A percentile compares a stretch with the other conserved stretches of the same genome.
phyloP scores from a whole-genome alignment of 371 early-diverging fungal genomes.

The Encephalitozoon hellem region DNA sequence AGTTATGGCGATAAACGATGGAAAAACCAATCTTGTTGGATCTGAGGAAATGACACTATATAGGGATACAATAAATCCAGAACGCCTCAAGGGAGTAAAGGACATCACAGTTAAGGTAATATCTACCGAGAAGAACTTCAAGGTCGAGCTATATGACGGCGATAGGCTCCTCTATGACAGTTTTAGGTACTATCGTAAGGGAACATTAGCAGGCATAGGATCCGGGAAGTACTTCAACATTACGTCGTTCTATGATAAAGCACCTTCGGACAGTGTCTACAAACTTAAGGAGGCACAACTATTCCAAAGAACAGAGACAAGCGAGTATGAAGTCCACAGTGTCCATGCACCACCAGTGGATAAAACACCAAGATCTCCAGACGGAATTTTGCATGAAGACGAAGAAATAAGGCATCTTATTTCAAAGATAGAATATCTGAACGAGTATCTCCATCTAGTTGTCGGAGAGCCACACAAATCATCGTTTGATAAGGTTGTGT shows the following conservation, averaged over 20 bases:
- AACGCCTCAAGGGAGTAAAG: constrained; percentile 52
- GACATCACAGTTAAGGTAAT: constrained; percentile 59
- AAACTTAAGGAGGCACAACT: constrained; percentile 40
- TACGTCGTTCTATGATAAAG: constrained; percentile 52
- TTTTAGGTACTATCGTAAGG: constrained; percentile 39
- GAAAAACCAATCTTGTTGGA: constrained; percentile 31
- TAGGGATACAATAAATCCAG: constrained; percentile 57
- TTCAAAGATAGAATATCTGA: constrained; percentile 46
- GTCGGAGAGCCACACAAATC: constrained; percentile 49
- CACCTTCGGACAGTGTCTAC: constrained; percentile 46
- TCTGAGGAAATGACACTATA: constrained; percentile 36
- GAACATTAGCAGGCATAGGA: constrained; percentile 9
- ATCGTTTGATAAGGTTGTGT: constrained; percentile 36
- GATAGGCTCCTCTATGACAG: constrained; percentile 57
- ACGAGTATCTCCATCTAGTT: constrained; percentile 49
- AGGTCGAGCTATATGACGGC: constrained; percentile 60
- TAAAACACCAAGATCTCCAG: constrained; percentile 20
- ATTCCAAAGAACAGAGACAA: constrained; percentile 51
- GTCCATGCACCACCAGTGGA: constrained; percentile 27
- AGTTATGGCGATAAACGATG: constrained; percentile 56
- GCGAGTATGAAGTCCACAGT: constrained; percentile 42
- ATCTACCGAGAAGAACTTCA: constrained; percentile 59
- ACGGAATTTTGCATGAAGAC: constrained; percentile 48
- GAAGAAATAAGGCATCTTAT: constrained; percentile 57
- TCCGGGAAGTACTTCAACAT: constrained; percentile 58